These are phyloP conservation scores for Garcia nutans DNA, from an alignment of 345 rosid genomes.

Conservation along the genomic window DNA sequence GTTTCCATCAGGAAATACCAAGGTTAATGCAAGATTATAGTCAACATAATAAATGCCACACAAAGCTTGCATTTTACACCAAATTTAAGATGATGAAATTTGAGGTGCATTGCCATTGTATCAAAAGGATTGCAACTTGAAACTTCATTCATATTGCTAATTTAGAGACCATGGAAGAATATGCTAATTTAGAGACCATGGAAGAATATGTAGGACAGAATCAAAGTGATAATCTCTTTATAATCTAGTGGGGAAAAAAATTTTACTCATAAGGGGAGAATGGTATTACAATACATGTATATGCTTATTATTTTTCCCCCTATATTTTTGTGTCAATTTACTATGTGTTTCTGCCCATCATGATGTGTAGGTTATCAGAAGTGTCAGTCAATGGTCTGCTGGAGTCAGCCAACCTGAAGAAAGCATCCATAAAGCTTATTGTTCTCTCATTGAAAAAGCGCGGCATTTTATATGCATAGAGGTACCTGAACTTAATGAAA, in stretches of 20 bases:
- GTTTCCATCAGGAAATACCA: neutral
- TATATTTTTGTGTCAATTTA: neutral
- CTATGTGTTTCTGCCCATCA: neutral
- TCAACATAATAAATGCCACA: neutral
- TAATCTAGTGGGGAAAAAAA: neutral
- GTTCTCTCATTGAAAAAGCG: constrained; percentile 75
- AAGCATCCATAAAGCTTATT: constrained; percentile 82
- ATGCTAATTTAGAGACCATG: neutral
- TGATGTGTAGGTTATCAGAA: constrained; percentile 59
- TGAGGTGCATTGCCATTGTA: neutral
- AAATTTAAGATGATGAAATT: neutral
- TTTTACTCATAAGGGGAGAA: neutral
- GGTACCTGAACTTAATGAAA: constrained; percentile 38
- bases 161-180: neutral
- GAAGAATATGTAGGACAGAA: neutral
- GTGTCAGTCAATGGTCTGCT: constrained; percentile 92
- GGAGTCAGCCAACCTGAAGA: constrained; percentile 87
- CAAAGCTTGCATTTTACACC: neutral
- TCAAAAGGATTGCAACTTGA: neutral
- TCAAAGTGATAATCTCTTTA: neutral
- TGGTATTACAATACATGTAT: neutral
- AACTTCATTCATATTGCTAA: neutral
- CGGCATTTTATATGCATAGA: constrained; percentile 88
- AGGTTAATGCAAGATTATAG: neutral
- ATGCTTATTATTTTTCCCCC: neutral